phyloP scores from a whole-genome alignment of 1,284 basidiomycete genomes.

The Boletus holoroseus region DNA sequence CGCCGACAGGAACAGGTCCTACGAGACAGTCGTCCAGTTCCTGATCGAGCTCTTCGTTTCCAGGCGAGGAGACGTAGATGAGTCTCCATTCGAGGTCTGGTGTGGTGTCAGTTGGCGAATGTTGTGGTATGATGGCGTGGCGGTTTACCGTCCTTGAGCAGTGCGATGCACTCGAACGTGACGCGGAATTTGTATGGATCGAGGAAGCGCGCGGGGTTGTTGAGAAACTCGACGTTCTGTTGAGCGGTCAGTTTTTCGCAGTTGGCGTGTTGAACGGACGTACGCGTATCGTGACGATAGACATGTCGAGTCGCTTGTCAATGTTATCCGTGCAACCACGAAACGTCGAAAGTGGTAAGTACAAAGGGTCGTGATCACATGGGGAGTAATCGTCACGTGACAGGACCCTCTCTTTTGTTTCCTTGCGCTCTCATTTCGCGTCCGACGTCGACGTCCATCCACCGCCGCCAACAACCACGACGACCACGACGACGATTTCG shows the following conservation, averaged over 20 bases:
- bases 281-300: slow-evolving; percentile 67
- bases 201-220: slow-evolving; percentile 88
- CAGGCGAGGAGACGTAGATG: slow-evolving; percentile 95
- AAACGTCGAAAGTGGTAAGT: neutral
- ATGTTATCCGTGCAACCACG: neutral
- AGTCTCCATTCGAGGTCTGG: slow-evolving; percentile 96
- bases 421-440: slow-evolving; percentile 17
- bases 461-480: slow-evolving; percentile 7
- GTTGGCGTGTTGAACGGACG: neutral
- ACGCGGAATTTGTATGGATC: slow-evolving; percentile 94
- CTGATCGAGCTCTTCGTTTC: slow-evolving; percentile 88
- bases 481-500: slow-evolving; percentile 6
- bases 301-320: slow-evolving; percentile 37
- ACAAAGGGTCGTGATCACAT: slow-evolving; percentile 14
- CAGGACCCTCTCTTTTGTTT: slow-evolving; percentile 17
- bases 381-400: slow-evolving; percentile 10
- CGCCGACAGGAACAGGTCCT: slow-evolving; percentile 89
- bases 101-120: neutral
- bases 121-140: neutral
- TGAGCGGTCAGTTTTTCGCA: neutral
- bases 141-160: slow-evolving; percentile 77
- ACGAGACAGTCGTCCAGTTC: slow-evolving; percentile 95
- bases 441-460: slow-evolving; percentile 12
- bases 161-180: slow-evolving; percentile 96
- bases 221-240: slow-evolving; percentile 82